These are phyloP conservation scores for Pouteria campechiana DNA, from an alignment of 179 eudicot species.

Conservation along the genomic window DNA sequence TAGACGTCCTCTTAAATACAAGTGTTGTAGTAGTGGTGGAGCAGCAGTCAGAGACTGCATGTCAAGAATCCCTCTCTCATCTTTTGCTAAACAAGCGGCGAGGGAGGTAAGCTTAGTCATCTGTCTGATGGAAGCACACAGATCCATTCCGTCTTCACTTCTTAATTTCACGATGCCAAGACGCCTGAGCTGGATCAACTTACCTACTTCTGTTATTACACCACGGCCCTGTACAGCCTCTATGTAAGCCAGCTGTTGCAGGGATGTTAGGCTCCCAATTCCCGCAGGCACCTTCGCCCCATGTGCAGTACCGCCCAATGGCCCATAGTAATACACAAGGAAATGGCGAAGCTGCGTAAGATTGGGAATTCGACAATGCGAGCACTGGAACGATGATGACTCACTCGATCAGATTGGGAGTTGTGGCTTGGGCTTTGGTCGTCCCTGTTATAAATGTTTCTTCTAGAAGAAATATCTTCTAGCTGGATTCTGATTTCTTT, in stretches of 20 bases:
- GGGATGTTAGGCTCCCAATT: not conserved
- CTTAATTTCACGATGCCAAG: slow-evolving; percentile 7
- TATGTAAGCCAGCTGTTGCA: slow-evolving; percentile 12
- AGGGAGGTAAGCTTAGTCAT: slow-evolving; percentile 8
- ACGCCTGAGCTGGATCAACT: slow-evolving; percentile 8
- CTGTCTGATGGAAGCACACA: slow-evolving; percentile 12
- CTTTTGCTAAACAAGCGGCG: slow-evolving; percentile 1
- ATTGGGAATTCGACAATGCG: too few relatives aligned
- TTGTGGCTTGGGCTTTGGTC: too few relatives aligned
- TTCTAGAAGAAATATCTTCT: too few relatives aligned
- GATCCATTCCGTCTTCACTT: slow-evolving; percentile 5
- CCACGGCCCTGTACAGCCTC: slow-evolving; percentile 1
- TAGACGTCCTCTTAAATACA: slow-evolving; percentile 13
- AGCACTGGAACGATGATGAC: too few relatives aligned
- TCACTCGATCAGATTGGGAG: too few relatives aligned
- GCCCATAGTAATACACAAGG: too few relatives aligned
- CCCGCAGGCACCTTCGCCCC: slow-evolving; percentile 5
- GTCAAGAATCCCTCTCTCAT: slow-evolving; percentile 6
- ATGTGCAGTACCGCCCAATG: not conserved
- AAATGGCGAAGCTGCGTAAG: too few relatives aligned
- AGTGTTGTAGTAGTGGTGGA: slow-evolving; percentile 7
- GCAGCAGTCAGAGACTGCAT: not conserved
- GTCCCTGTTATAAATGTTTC: too few relatives aligned
- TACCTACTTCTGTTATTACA: slow-evolving; percentile 1
- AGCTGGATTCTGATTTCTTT: too few relatives aligned